These are phyloP conservation scores for Trametes punicea DNA, from an alignment of 768 basidiomycete genomes.

Conservation along the genomic window DNA sequence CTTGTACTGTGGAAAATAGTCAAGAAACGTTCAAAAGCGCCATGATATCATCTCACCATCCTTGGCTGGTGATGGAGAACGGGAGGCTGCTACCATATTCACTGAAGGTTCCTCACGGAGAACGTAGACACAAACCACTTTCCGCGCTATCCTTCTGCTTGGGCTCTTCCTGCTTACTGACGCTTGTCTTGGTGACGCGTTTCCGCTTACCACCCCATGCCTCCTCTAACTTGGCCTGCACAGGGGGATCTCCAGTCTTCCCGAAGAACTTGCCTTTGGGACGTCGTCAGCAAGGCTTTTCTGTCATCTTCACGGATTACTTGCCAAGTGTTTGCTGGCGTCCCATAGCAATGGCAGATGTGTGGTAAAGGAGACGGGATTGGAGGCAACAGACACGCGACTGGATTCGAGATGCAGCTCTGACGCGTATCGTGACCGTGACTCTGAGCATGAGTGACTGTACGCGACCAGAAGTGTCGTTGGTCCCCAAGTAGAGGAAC, in stretches of 20 bases:
- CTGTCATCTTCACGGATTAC: conserved; percentile 7
- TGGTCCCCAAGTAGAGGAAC: not conserved
- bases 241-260: conserved; percentile 71
- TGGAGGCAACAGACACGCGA: conserved; percentile 17
- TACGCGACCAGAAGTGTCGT: conserved; percentile 10
- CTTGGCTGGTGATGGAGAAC: not conserved
- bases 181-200: conserved; percentile 27
- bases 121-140: not conserved
- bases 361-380: conserved; percentile 8
- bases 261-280: conserved; percentile 69
- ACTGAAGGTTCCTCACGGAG: not conserved
- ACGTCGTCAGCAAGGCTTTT: not conserved
- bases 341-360: conserved; percentile 42
- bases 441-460: conserved; percentile 24
- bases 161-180: conserved; percentile 23
- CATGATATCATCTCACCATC: conserved; percentile 1
- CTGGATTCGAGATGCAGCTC: conserved; percentile 9
- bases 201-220: conserved; percentile 61
- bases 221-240: conserved; percentile 75
- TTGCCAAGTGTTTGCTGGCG: conserved; percentile 74
- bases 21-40: not conserved
- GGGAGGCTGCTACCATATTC: not conserved
- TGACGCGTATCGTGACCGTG: conserved; percentile 29
- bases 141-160: conserved; percentile 4
- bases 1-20: not conserved